Conservation (phyloP, 2,329 filamentous ascomycete genomes). For the Penicillium sp. region DNA sequence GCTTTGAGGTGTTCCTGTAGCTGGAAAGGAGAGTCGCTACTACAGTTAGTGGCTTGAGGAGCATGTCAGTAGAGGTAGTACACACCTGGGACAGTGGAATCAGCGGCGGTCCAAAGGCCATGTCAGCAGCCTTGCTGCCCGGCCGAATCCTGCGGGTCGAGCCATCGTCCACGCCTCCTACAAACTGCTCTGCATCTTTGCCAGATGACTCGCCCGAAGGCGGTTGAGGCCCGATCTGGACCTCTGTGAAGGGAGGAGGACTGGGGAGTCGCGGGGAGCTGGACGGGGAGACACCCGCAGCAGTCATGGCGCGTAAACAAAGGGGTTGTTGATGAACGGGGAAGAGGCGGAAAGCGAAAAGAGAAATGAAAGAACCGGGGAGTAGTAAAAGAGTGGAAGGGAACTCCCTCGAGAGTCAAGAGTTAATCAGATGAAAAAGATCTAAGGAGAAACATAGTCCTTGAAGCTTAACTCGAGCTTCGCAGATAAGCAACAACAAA, state of each 20-base stretch:
- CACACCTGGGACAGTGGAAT: slow-evolving; percentile 76
- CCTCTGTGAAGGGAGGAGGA: slow-evolving; percentile 89
- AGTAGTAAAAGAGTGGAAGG: slow-evolving; percentile 17
- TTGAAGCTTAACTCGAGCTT: slow-evolving; percentile 7
- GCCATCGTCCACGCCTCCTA: slow-evolving; percentile 59
- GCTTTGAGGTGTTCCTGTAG: slow-evolving; percentile 95
- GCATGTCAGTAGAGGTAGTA: slow-evolving; percentile 13
- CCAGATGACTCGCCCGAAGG: slow-evolving; percentile 59
- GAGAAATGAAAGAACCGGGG: slow-evolving; percentile 13
- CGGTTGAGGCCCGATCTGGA: slow-evolving; percentile 78
- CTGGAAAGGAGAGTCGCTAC: slow-evolving; percentile 90
- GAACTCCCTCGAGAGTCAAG: slow-evolving; percentile 5
- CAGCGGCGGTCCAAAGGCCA: slow-evolving; percentile 85
- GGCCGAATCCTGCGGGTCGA: slow-evolving; percentile 81
- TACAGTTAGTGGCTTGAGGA: slow-evolving; percentile 7
- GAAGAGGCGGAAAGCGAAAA: slow-evolving; percentile 10
- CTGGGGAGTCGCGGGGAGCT: slow-evolving; percentile 90
- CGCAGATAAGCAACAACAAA: slow-evolving; percentile 21
- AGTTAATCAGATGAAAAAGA: slow-evolving; percentile 12
- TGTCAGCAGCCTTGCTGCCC: slow-evolving; percentile 85
- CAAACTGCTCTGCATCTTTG: slow-evolving; percentile 50
- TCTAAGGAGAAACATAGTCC: slow-evolving; percentile 16
- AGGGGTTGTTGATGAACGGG: neutral
- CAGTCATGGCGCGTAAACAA: slow-evolving; percentile 36
- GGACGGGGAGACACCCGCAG: slow-evolving; percentile 49